Percentiles rank a stretch among this genome's conserved stretches.
Conservation (phyloP, 805 yeast species). For the Brettanomyces naardenensis region DNA sequence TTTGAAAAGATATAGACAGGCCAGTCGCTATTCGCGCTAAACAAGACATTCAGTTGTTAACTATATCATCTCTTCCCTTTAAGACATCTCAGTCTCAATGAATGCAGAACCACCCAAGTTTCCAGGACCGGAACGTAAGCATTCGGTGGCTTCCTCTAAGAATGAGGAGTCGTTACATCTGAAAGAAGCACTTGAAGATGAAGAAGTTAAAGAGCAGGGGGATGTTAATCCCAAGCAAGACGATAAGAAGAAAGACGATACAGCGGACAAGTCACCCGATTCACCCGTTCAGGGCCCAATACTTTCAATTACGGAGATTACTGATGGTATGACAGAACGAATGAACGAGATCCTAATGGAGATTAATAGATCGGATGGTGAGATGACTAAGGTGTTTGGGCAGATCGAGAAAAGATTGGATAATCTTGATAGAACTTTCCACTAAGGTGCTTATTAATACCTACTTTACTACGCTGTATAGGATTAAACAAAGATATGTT, state of each 20-base stretch:
- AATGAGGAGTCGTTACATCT: not conserved
- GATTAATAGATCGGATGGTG: slow-evolving; percentile 16
- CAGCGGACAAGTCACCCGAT: not conserved
- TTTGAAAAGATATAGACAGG: no score
- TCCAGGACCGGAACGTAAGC: not conserved
- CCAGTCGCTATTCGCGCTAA: no score
- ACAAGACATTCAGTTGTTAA: no score
- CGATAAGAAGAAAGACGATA: slow-evolving; percentile 4
- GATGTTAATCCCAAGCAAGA: not conserved
- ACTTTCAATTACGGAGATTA: slow-evolving; percentile 19
- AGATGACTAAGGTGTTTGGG: slow-evolving; percentile 12
- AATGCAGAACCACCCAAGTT: no score
- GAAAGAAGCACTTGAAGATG: not conserved
- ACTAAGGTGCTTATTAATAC: not conserved
- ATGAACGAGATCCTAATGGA: slow-evolving; percentile 16
- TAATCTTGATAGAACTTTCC: not conserved
- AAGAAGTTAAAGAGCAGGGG: not conserved
- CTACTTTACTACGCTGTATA: not conserved
- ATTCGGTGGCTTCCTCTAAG: not conserved
- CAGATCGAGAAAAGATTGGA: slow-evolving; percentile 15
- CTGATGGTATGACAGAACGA: slow-evolving; percentile 15
- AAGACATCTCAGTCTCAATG: no score
- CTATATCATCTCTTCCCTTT: no score
- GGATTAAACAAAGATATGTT: no score
- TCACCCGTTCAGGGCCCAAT: not conserved